Conservation (phyloP, 257 asterid genomes). For the Craterostigma plantagineum region DNA sequence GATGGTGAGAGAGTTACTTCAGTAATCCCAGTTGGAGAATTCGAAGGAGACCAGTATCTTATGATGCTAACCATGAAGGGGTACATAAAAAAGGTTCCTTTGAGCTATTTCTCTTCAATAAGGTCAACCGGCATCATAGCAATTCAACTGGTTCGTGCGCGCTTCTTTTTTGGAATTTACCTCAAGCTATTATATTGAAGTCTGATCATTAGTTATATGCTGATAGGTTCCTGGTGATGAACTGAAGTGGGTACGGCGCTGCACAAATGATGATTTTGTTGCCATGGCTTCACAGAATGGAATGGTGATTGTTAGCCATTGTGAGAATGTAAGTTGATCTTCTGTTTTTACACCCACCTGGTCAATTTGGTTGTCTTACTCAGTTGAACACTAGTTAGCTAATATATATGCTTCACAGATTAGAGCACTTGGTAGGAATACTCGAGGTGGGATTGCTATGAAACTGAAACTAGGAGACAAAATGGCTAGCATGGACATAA, state of each 20-base stretch:
- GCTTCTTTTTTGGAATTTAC: constrained; percentile 7
- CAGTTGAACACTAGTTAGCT: neutral
- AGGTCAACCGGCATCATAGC: constrained; percentile 95
- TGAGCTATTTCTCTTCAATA: constrained; percentile 80
- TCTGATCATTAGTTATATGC: constrained; percentile 11
- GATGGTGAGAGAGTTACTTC: constrained; percentile 98
- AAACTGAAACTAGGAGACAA: constrained; percentile 67
- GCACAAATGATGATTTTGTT: constrained; percentile 75
- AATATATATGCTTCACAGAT: constrained; percentile 24
- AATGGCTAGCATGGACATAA: constrained; percentile 88
- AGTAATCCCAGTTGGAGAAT: constrained; percentile 83
- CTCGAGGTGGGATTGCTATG: constrained; percentile 94
- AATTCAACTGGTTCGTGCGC: constrained; percentile 67
- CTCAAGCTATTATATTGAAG: constrained; percentile 3
- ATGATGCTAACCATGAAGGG: constrained; percentile 92
- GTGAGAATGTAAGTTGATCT: constrained; percentile 45
- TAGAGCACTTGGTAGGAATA: constrained; percentile 82
- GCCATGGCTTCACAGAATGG: constrained; percentile 98
- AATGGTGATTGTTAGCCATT: constrained; percentile 63
- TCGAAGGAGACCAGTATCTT: constrained; percentile 65
- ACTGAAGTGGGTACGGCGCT: constrained; percentile 83
- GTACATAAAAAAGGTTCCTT: constrained; percentile 75
- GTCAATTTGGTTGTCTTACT: constrained; percentile 2
- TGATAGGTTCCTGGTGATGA: constrained; percentile 92
- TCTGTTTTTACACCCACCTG: constrained; percentile 9